Conservation (phyloP, 495 filamentous ascomycete genomes). For the Penicillium psychrofluorescens region DNA sequence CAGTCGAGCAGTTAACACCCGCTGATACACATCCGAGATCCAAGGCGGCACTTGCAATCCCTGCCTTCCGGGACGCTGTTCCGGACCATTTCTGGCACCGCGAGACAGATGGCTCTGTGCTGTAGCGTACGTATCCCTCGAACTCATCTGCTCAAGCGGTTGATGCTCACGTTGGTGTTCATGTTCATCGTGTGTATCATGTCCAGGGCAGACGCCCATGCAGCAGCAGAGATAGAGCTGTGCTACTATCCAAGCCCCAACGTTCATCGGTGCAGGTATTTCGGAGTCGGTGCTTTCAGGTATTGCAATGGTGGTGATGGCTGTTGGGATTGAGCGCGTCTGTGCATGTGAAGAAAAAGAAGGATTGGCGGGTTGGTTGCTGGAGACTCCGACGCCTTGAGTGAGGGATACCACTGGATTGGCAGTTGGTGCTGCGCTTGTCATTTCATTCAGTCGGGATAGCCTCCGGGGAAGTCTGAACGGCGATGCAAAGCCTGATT, state of each 20-base stretch:
- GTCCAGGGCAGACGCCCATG: background rate
- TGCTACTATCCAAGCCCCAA: conserved; percentile 5
- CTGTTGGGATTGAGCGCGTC: background rate
- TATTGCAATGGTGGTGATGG: background rate
- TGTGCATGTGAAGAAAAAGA: too few relatives aligned
- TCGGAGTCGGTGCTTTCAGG: background rate
- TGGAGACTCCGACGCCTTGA: too few relatives aligned
- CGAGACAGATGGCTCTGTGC: conserved; percentile 14
- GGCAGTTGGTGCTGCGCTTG: too few relatives aligned
- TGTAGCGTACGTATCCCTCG: conserved; percentile 24
- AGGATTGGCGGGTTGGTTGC: too few relatives aligned
- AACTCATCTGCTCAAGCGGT: conserved; percentile 6
- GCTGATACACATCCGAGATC: conserved; percentile 2
- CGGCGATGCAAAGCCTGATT: too few relatives aligned
- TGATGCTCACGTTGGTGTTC: background rate
- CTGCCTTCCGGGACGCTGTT: background rate
- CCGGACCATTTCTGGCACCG: background rate
- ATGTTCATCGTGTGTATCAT: background rate
- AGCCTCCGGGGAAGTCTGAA: too few relatives aligned
- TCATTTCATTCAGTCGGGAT: too few relatives aligned
- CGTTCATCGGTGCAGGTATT: background rate
- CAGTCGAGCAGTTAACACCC: background rate
- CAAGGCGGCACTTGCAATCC: background rate
- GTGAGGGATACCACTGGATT: too few relatives aligned
- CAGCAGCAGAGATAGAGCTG: conserved; percentile 16